Percentiles rank a stretch among this genome's conserved stretches.
Conservation (phyloP, 2,329 filamentous ascomycete genomes). For the Epichloe aotearoae region DNA sequence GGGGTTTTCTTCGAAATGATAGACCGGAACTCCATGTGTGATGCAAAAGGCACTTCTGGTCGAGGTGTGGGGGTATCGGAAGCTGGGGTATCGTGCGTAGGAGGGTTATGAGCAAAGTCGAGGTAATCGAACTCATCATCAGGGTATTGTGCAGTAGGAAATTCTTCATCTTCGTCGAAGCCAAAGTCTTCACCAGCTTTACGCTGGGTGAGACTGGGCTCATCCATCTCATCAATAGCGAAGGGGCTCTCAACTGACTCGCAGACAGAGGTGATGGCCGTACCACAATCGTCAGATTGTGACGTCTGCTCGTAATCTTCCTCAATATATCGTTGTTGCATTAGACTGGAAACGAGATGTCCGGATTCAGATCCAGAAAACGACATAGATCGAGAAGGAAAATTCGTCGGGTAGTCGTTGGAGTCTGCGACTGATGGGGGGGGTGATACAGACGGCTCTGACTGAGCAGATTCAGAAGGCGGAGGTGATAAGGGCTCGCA, state of each 20-base stretch:
- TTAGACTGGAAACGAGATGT: slow-evolving; percentile 19
- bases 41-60: slow-evolving; percentile 20
- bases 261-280: slow-evolving; percentile 30
- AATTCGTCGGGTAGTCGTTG: slow-evolving; percentile 21
- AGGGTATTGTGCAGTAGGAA: slow-evolving; percentile 26
- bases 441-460: slow-evolving; percentile 28
- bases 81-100: slow-evolving; percentile 23
- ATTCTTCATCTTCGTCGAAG: slow-evolving; percentile 21
- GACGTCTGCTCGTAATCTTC: slow-evolving; percentile 33
- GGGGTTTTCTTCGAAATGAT: slow-evolving; percentile 19
- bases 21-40: slow-evolving; percentile 25
- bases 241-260: slow-evolving; percentile 29
- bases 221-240: slow-evolving; percentile 18
- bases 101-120: slow-evolving; percentile 9
- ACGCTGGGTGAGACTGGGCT: slow-evolving; percentile 16
- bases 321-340: slow-evolving; percentile 17
- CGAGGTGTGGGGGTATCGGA: slow-evolving; percentile 32
- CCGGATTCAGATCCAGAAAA: slow-evolving; percentile 39
- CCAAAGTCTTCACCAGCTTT: slow-evolving; percentile 19
- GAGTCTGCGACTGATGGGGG: slow-evolving; percentile 19
- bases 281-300: slow-evolving; percentile 31
- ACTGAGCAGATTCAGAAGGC: slow-evolving; percentile 36
- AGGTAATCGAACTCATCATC: slow-evolving; percentile 23
- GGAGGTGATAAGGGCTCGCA: slow-evolving; percentile 25
- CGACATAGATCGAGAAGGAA: slow-evolving; percentile 35